phyloP scores from a whole-genome alignment of 2,329 filamentous ascomycete species.

The Penicillium sp. region DNA sequence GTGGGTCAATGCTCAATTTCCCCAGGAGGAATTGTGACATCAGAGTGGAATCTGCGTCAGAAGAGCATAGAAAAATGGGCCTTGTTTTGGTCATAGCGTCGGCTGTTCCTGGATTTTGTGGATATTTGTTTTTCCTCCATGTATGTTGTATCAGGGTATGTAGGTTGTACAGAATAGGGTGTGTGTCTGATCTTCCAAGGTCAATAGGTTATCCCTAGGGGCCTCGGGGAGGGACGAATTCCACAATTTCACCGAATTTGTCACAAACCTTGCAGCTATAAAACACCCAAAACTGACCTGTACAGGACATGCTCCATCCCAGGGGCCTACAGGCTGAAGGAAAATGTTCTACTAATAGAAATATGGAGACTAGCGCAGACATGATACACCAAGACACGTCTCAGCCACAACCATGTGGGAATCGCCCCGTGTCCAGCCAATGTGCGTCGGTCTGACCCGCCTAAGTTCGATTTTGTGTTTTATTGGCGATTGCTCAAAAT shows the following conservation, averaged over 20 bases:
- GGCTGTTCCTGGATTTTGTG: constrained; percentile 6
- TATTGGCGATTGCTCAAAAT: constrained; percentile 3
- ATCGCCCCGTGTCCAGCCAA: constrained; percentile 13
- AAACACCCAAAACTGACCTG: constrained; percentile 3
- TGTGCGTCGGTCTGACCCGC: constrained; percentile 5
- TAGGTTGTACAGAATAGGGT: background rate
- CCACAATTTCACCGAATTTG: background rate
- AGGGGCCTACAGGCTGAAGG: background rate
- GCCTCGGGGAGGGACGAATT: background rate
- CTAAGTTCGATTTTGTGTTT: background rate
- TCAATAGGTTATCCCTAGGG: background rate
- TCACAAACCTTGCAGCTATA: background rate
- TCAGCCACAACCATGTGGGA: constrained; percentile 29
- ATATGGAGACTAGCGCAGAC: constrained; percentile 23
- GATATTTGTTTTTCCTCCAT: background rate
- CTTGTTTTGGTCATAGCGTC: constrained; percentile 20
- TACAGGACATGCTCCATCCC: background rate
- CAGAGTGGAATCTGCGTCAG: constrained; percentile 9
- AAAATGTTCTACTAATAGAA: constrained; percentile 26
- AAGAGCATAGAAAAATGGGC: background rate
- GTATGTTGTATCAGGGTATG: background rate
- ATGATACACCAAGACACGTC: constrained; percentile 25
- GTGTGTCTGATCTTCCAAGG: background rate
- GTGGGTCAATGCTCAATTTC: constrained; percentile 25
- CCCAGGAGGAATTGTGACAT: constrained; percentile 23